A percentile compares a stretch with the other conserved stretches of the same genome.
phyloP scores from a whole-genome alignment of 2,329 filamentous ascomycete species.

The Zasmidium cellare region DNA sequence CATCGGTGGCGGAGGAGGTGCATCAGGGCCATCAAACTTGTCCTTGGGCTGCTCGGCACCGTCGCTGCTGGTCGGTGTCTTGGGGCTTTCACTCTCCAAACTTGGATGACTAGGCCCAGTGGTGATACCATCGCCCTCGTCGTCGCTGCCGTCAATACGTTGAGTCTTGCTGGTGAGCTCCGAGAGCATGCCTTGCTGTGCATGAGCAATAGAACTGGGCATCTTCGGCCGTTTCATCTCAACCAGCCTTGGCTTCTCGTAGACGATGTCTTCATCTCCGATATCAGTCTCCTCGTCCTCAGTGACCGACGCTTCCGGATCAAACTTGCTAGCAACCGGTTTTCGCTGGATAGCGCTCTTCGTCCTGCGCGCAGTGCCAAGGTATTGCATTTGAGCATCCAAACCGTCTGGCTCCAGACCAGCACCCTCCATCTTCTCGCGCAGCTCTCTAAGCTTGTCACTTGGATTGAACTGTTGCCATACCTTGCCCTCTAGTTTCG shows the following conservation, averaged over 20 bases:
- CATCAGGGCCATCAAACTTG: slow-evolving; percentile 42
- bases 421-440: slow-evolving; percentile 86
- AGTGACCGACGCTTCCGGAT: slow-evolving; percentile 20
- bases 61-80: slow-evolving; percentile 60
- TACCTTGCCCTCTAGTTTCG: slow-evolving; percentile 89
- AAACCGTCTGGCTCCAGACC: slow-evolving; percentile 40
- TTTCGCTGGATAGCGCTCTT: slow-evolving; percentile 42
- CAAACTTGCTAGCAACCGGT: slow-evolving; percentile 32
- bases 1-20: slow-evolving; percentile 48
- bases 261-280: slow-evolving; percentile 61
- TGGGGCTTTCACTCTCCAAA: slow-evolving; percentile 68
- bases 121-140: slow-evolving; percentile 68
- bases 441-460: slow-evolving; percentile 84
- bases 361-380: slow-evolving; percentile 48
- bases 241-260: slow-evolving; percentile 77
- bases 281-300: slow-evolving; percentile 39
- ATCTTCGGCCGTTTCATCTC: slow-evolving; percentile 74
- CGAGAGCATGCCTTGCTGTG: slow-evolving; percentile 59
- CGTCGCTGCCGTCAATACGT: slow-evolving; percentile 71
- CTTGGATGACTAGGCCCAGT: slow-evolving; percentile 76
- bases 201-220: slow-evolving; percentile 57
- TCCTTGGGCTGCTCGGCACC: slow-evolving; percentile 43
- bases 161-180: slow-evolving; percentile 77
- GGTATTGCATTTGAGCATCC: slow-evolving; percentile 65
- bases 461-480: slow-evolving; percentile 86